Percentiles rank a stretch among this genome's conserved stretches.
Evolutionary conservation across 2,329 filamentous ascomycete species (phyloP).

Genomic region (Colletotrichum sp.): DNA sequence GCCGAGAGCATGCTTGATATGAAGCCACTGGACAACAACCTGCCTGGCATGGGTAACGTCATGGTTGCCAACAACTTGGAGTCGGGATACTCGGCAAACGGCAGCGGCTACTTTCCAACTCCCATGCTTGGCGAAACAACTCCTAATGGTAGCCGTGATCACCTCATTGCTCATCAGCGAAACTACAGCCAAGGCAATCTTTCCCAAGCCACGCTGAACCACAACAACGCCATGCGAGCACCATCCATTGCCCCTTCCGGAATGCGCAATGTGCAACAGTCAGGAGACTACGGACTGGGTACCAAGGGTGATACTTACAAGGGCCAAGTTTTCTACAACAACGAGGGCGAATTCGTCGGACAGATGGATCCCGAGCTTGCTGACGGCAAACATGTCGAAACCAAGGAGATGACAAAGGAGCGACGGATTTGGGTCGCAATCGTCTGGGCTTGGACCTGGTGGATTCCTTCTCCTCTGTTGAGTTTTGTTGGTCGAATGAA

Average conservation of each 20-base stretch:
- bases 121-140: slow-evolving; percentile 61
- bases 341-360: slow-evolving; percentile 70
- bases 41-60: slow-evolving; percentile 32
- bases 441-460: slow-evolving; percentile 89
- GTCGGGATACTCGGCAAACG: slow-evolving; percentile 71
- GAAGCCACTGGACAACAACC: slow-evolving; percentile 64
- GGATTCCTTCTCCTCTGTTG: slow-evolving; percentile 88
- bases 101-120: slow-evolving; percentile 73
- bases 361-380: slow-evolving; percentile 79
- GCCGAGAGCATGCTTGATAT: slow-evolving; percentile 95
- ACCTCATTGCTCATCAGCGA: slow-evolving; percentile 66
- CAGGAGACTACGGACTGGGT: slow-evolving; percentile 89
- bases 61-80: slow-evolving; percentile 65
- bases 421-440: slow-evolving; percentile 81
- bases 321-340: slow-evolving; percentile 76
- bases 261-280: slow-evolving; percentile 53
- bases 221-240: slow-evolving; percentile 41
- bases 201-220: slow-evolving; percentile 57
- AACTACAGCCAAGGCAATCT: slow-evolving; percentile 61
- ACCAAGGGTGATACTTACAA: slow-evolving; percentile 81
- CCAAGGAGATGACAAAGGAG: slow-evolving; percentile 64
- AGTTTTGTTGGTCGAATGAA: slow-evolving; percentile 92
- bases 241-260: slow-evolving; percentile 67
- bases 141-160: slow-evolving; percentile 73
- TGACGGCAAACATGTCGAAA: slow-evolving; percentile 76